Evolutionary conservation across 2,329 filamentous ascomycete species (phyloP), one percentile per base, ranked within the genome.

Genomic region (Polychaeton citri): DNA sequence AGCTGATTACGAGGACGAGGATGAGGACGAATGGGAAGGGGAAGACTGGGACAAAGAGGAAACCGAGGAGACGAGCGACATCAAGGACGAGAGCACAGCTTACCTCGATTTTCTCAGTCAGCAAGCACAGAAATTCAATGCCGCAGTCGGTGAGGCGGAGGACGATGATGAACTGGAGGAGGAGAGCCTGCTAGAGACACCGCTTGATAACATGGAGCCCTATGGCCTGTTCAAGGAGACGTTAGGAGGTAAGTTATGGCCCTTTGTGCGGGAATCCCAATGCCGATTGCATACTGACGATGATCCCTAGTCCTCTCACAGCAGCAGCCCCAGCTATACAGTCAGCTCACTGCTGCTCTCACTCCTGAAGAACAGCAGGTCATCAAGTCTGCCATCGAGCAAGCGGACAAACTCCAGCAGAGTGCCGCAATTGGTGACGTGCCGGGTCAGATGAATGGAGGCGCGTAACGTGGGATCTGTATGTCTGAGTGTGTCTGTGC

Each of bases 51-150:
- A 70, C 33, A 68, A 71, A 34, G 71, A 74, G 43, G 75, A 75
- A 32, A 72, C 71, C 18, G 74, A 74, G 19, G 82, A 84, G 43
- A 62, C 60, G 19, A 67, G 69, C 32, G 67, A 94, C 42, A 71
- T 77, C 50, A 82, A 86, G 53, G 88, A 95, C 50, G 88, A 96
- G 62, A 90, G 84, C 57, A 81, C 82, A 17, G 85, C 88, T 5
- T 98, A 98, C 57, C 74, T 98, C 32, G 87, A 96, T 47, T 98
- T 98, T 66, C 64, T 98, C 19, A 92, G 88, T 49, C 82, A 92
- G 57, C 88, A 96, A 42, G 55, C 54, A 8, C 50, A 47, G 43
- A 56, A 52, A 40, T 52, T 59, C 55, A 55, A 59, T 58, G 77
- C 79, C 43, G 72, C 77, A 13, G 49, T 54, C 21, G 54, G 53